A percentile compares a stretch with the other conserved stretches of the same genome.
Evolutionary conservation across 495 filamentous ascomycete genomes (phyloP).

Genomic region (Daldinia concentrica): DNA sequence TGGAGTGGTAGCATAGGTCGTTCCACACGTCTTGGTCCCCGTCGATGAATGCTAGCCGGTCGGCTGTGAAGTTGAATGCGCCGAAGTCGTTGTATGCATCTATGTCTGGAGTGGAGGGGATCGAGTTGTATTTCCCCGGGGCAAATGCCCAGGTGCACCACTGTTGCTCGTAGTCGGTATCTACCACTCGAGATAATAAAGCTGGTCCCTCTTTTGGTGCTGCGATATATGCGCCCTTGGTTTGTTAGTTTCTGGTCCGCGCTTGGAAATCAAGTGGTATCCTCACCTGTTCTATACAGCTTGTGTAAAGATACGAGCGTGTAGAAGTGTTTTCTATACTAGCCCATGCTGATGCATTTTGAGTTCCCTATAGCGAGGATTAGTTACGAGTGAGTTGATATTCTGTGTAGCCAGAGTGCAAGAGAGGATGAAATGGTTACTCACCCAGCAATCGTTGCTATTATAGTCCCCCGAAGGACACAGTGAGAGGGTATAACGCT

Average conservation of each 20-base stretch:
- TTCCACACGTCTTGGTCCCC: constrained; percentile 59
- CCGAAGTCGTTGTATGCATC: constrained; percentile 54
- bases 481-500: constrained; percentile 51
- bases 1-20: constrained; percentile 58
- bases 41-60: constrained; percentile 60
- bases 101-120: constrained; percentile 54
- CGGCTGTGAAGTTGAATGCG: constrained; percentile 53
- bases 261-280: background rate
- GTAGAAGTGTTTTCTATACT: constrained; percentile 46
- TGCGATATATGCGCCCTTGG: constrained; percentile 56
- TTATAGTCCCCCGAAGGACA: constrained; percentile 55
- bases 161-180: constrained; percentile 60
- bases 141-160: constrained; percentile 63
- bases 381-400: background rate
- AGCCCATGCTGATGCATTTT: constrained; percentile 50
- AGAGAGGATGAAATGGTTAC: background rate
- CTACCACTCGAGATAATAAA: constrained; percentile 54
- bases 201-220: constrained; percentile 53
- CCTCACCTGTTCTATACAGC: constrained; percentile 55
- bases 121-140: constrained; percentile 52
- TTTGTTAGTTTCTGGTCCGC: background rate
- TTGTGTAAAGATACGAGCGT: constrained; percentile 59
- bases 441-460: constrained; percentile 54
- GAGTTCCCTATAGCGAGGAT: constrained; percentile 34
- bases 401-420: background rate